A percentile compares a stretch with the other conserved stretches of the same genome.
Evolutionary conservation across 2,329 filamentous ascomycete genomes (phyloP).

Genomic region (Alternaria sp.): DNA sequence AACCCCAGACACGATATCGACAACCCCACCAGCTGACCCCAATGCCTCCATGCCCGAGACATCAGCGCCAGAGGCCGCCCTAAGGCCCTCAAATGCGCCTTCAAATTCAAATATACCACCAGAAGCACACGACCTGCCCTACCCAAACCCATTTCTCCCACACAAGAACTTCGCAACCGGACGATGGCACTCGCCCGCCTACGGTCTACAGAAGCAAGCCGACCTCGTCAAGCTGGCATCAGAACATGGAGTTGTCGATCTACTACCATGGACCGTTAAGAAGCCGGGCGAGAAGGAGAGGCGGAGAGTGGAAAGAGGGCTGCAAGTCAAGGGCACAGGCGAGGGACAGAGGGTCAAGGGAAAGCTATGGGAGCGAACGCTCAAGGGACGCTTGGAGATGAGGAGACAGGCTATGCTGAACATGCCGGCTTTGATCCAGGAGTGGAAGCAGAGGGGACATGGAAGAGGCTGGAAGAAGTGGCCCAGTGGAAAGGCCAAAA

Average conservation of each 20-base stretch:
- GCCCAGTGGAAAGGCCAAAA: constrained; percentile 59
- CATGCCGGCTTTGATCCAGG: constrained; percentile 90
- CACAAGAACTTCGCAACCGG: constrained; percentile 80
- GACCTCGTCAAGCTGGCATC: constrained; percentile 87
- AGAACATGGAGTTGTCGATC: constrained; percentile 78
- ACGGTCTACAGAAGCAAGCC: constrained; percentile 85
- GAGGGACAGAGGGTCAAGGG: constrained; percentile 94
- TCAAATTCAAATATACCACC: constrained; percentile 24
- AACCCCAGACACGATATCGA: constrained; percentile 26
- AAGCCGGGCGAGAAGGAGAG: constrained; percentile 74
- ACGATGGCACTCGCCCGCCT: constrained; percentile 82
- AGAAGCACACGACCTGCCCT: constrained; percentile 55
- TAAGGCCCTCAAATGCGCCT: constrained; percentile 22
- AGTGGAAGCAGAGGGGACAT: constrained; percentile 85
- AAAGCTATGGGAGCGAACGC: constrained; percentile 86
- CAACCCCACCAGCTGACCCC: constrained; percentile 45
- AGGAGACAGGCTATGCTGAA: constrained; percentile 90
- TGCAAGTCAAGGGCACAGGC: constrained; percentile 91
- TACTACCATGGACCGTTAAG: constrained; percentile 81
- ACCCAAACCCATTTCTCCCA: constrained; percentile 81
- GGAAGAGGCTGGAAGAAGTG: constrained; percentile 78
- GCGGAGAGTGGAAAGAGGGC: constrained; percentile 77
- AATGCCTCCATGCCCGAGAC: constrained; percentile 53
- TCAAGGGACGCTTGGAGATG: constrained; percentile 84
- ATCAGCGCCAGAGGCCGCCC: constrained; percentile 37